Percentiles rank a stretch among this genome's conserved stretches.
Conservation (phyloP, 139 green algal species). For the Chlorella ohadii region DNA sequence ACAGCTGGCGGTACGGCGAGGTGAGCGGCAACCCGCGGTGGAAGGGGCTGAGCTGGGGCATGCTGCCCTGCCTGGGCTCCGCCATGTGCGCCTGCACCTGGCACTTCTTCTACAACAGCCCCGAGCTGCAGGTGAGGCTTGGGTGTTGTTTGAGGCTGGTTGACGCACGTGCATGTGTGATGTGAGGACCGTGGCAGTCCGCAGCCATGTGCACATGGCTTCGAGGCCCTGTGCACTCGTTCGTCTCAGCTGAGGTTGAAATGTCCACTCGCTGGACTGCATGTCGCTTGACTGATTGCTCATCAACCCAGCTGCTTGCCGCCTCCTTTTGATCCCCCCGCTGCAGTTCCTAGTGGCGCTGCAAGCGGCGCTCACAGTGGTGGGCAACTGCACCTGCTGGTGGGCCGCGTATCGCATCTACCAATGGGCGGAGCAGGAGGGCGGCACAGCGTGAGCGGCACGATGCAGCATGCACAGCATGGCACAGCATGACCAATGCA, state of each 20-base stretch:
- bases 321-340: not conserved
- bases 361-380: constrained; percentile 76
- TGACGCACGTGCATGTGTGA: too few relatives aligned
- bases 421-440: constrained; percentile 3
- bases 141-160: too few relatives aligned
- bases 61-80: constrained; percentile 85
- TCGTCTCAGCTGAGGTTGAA: too few relatives aligned
- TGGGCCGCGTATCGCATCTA: constrained; percentile 86
- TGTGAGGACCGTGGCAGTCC: too few relatives aligned
- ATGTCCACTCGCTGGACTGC: too few relatives aligned
- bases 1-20: constrained; percentile 83
- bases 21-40: constrained; percentile 75
- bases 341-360: constrained; percentile 85
- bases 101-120: constrained; percentile 94
- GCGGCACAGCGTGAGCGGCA: too few relatives aligned
- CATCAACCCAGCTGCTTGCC: too few relatives aligned
- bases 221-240: too few relatives aligned
- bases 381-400: constrained; percentile 85
- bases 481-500: too few relatives aligned
- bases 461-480: too few relatives aligned
- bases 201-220: too few relatives aligned
- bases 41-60: constrained; percentile 93
- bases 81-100: constrained; percentile 92
- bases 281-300: too few relatives aligned
- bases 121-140: constrained; percentile 52